Percentiles rank a stretch among this genome's conserved stretches.
Evolutionary conservation across 2,329 filamentous ascomycete genomes (phyloP).

Genomic region (Penicillium expansum): DNA sequence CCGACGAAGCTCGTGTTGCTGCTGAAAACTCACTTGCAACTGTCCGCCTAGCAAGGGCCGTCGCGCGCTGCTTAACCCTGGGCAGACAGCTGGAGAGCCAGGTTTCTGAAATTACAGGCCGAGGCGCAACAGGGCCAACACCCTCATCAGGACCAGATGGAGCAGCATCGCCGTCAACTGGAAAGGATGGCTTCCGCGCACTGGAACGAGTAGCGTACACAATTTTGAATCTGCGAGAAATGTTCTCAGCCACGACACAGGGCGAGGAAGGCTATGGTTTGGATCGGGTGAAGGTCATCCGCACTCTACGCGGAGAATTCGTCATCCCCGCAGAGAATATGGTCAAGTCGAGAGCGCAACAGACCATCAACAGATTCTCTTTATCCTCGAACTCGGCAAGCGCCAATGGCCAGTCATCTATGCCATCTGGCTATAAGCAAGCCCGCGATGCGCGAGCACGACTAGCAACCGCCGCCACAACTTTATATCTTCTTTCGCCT

Average conservation of each 20-base stretch:
- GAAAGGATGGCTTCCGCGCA: conserved; percentile 70
- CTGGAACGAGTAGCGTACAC: conserved; percentile 81
- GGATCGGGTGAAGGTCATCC: conserved; percentile 69
- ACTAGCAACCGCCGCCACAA: conserved; percentile 69
- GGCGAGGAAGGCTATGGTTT: conserved; percentile 76
- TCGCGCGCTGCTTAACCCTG: conserved; percentile 74
- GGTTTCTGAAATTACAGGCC: conserved; percentile 64
- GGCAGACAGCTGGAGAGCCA: conserved; percentile 86
- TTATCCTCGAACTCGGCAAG: conserved; percentile 56
- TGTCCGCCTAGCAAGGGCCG: conserved; percentile 70
- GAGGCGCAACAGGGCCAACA: conserved; percentile 29
- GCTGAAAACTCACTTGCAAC: conserved; percentile 78
- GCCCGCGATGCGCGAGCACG: conserved; percentile 72
- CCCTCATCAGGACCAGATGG: conserved; percentile 33
- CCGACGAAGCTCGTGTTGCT: conserved; percentile 75
- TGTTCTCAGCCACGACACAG: conserved; percentile 64
- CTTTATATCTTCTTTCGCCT: conserved; percentile 80
- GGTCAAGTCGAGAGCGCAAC: conserved; percentile 70
- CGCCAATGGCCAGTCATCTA: conserved; percentile 30
- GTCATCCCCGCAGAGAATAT: conserved; percentile 70
- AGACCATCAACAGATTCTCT: conserved; percentile 79
- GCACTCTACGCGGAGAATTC: conserved; percentile 66
- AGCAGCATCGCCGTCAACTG: conserved; percentile 24
- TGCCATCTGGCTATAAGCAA: conserved; percentile 54
- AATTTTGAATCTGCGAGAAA: conserved; percentile 69